These are phyloP conservation scores for Botrytis fabae DNA, from an alignment of 2,329 filamentous ascomycete genomes.

Conservation along the genomic window DNA sequence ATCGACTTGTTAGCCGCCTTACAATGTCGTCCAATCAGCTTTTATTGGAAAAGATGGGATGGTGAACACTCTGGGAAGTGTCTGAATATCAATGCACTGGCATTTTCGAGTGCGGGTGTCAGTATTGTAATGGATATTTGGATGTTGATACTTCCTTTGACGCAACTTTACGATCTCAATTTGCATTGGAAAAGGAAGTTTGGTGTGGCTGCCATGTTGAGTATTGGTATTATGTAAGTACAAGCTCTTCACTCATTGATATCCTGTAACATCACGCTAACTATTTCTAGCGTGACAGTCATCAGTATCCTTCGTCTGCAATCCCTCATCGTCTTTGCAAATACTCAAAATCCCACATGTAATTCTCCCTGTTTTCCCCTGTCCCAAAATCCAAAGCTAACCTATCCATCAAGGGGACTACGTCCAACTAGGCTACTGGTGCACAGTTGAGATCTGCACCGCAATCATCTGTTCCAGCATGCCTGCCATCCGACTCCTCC, in stretches of 20 bases:
- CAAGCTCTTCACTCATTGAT: background rate
- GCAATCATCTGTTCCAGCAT: conserved; percentile 33
- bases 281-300: background rate
- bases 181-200: conserved; percentile 50
- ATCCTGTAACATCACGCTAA: background rate
- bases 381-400: background rate
- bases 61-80: conserved; percentile 49
- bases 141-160: conserved; percentile 53
- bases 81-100: conserved; percentile 50
- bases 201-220: conserved; percentile 52
- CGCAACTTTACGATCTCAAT: conserved; percentile 46
- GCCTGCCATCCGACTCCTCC: conserved; percentile 25
- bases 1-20: conserved; percentile 29
- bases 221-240: conserved; percentile 46
- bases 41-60: conserved; percentile 56
- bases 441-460: conserved; percentile 31
- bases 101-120: conserved; percentile 52
- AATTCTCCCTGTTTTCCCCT: background rate
- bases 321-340: conserved; percentile 10
- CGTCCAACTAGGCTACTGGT: conserved; percentile 30
- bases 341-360: conserved; percentile 22
- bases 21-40: conserved; percentile 53
- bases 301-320: conserved; percentile 13
- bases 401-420: conserved; percentile 25
- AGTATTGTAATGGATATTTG: conserved; percentile 54